Evolutionary conservation across 176 grass and related monocot genomes (phyloP), one percentile per base, ranked within the genome.

Genomic region (Thalia dealbata): DNA sequence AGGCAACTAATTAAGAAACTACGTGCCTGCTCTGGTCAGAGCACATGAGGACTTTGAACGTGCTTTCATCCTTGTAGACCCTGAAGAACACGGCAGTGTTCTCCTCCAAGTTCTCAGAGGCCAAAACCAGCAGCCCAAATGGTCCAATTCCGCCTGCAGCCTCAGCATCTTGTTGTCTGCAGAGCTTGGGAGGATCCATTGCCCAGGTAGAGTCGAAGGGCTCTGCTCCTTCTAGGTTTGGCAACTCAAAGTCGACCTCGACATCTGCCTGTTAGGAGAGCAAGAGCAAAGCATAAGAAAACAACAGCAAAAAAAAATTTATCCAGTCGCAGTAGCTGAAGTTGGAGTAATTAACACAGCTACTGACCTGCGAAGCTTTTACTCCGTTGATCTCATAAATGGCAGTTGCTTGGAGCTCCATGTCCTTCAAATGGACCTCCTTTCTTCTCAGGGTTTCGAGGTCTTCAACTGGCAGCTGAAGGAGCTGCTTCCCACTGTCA

Each of bases 391-490:
- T 86, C 69, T 91, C 92, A 77, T 81, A 72, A 46, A 82, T 1
- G 48, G 54, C 62, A 3, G 88, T 88, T 18, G 84, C 59, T 24
- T 82, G 84, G 61, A 96, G 92, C 71, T 85, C 81, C 18, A 84
- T 71, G 35, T 72, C 74, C 70, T 82, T 27, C 55, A 87, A 64
- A 35, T 69, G 74, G 23, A 89, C 71, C 73, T 82, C 71, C 52
- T 91, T 60, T 78, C 61, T 78, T 89, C 88, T 81, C 14, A 96
- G 84, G 7, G 79, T 83, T 29, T 91, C 74, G n/a, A n/a, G n/a
- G n/a, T 96, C 92, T 82, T 96, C 88, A 35, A 96, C 76, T 44
- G 92, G 92, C 86, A 83, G 85, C 63, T 96, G 92, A 75, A 91
- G 64, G 71, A 96, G 70, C 62, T 91, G 88, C 71, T 83, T 87